Base-by-base conservation (phyloP, 257 asterid genomes). In the Solanum chilense region DNA sequence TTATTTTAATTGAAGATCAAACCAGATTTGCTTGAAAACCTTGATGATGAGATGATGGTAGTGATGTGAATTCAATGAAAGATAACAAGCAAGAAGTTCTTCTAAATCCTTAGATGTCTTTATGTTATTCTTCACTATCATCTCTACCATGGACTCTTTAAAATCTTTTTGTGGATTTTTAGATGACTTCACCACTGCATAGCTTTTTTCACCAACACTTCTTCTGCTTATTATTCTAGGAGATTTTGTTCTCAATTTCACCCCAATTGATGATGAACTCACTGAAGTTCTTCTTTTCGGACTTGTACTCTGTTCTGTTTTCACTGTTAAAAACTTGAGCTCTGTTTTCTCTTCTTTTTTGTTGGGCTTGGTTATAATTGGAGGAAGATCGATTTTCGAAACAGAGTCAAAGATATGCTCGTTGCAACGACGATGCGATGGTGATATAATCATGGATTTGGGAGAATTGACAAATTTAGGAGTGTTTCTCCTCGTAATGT, bases 11-110 rank as follows among this genome's bases (percentile, higher is more conserved):
- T 35, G 84, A 66, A 86, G 44, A 62, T 60, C 62, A 12, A 86
- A 86, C 85, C 85, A 76, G n/a, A 86, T 86, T 87, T 87, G 89
- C 56, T 87, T 83, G 71, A 87, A 87, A 12, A 70, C 89, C 35
- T 82, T 68, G 66, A 87, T 47, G 58, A 87, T 82, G 8, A 87
- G 35, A 82, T 87, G 20, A 82, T 87, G 89, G 52, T 82, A 68
- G 21, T 87, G 73, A 27, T 68, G 58, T 16, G 86, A 82, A 47
- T 87, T 87, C 31, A 87, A 25, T 7, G 76, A 82, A 73, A 87
- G 82, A 35, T 81, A 87, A 52, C 86, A 87, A 87, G 87, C 87
- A 35, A 87, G 89, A 66, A 87, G 86, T 31, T 81, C 52, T 47
- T 87, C 89, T 85, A 87, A 87, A 20, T 69, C 89, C 23, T 69